Conservation (phyloP, 192 early-diverging fungal species). For the Linnemannia schmuckeri region DNA sequence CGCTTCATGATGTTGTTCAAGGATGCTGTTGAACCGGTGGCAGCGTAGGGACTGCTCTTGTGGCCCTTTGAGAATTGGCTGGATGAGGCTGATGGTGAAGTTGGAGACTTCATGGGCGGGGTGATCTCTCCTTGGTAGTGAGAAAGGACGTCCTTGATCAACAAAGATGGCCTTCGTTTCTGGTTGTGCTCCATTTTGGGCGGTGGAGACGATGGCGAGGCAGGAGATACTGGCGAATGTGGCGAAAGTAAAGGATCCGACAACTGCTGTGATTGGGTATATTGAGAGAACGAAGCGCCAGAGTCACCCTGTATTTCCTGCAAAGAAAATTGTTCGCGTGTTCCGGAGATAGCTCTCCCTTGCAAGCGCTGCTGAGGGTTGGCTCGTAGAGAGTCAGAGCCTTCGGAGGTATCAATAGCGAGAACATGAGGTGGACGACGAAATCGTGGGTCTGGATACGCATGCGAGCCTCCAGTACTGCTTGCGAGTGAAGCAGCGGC, state of each 20-base stretch:
- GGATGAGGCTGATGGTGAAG: constrained; percentile 23
- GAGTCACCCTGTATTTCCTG: constrained; percentile 14
- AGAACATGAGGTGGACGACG: constrained; percentile 10
- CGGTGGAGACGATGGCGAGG: constrained; percentile 19
- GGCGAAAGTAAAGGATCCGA: not conserved
- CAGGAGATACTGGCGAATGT: constrained; percentile 19
- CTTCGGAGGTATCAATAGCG: not conserved
- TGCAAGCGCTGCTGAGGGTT: not conserved
- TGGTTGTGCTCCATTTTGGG: not conserved
- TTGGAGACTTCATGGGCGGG: constrained; percentile 46
- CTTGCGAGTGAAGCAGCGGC: not conserved
- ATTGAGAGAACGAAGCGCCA: constrained; percentile 3
- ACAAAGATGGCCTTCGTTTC: constrained; percentile 31
- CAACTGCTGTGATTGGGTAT: constrained; percentile 17
- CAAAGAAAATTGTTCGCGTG: constrained; percentile 5
- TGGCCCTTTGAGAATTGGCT: constrained; percentile 5
- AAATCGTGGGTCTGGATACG: constrained; percentile 12
- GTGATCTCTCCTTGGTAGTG: constrained; percentile 39
- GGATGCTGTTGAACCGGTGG: constrained; percentile 10
- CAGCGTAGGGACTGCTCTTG: not conserved
- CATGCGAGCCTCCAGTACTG: not conserved
- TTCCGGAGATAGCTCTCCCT: not conserved
- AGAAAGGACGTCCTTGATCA: constrained; percentile 45
- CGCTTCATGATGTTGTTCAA: constrained; percentile 37
- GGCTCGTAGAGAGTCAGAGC: not conserved